A percentile compares a stretch with the other conserved stretches of the same genome.
Conservation (phyloP, 1,139 yeast species). For the Saccharomycopsis phalli region DNA sequence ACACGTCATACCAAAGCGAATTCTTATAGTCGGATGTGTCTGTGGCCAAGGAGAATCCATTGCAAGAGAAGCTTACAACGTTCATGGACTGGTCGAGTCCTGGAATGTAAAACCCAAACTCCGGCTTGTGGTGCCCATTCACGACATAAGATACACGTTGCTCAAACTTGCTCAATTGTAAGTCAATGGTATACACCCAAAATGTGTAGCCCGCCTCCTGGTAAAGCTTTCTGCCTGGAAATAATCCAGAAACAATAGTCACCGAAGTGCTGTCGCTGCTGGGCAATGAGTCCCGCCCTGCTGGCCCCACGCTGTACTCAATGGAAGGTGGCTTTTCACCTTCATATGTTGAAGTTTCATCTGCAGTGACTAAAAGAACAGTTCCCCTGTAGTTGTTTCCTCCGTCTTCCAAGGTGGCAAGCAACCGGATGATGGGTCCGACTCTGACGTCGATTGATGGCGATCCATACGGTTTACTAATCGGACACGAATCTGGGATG, state of each 20-base stretch:
- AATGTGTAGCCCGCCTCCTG: slow-evolving; percentile 45
- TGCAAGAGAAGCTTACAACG: slow-evolving; percentile 75
- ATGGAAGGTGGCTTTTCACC: slow-evolving; percentile 38
- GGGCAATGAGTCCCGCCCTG: slow-evolving; percentile 18
- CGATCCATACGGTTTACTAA: slow-evolving; percentile 11
- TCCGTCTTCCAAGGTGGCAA: slow-evolving; percentile 46
- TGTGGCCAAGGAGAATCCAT: slow-evolving; percentile 78
- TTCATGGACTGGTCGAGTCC: slow-evolving; percentile 58
- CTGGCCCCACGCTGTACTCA: slow-evolving; percentile 35
- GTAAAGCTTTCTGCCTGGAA: slow-evolving; percentile 37
- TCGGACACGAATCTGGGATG: slow-evolving; percentile 14
- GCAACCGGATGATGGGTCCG: slow-evolving; percentile 69
- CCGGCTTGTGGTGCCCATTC: slow-evolving; percentile 35
- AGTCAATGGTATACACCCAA: slow-evolving; percentile 51
- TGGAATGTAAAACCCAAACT: slow-evolving; percentile 34
- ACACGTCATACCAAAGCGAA: slow-evolving; percentile 78
- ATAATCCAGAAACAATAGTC: slow-evolving; percentile 32
- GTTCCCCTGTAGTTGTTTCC: slow-evolving; percentile 52
- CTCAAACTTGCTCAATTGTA: slow-evolving; percentile 39
- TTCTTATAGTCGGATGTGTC: slow-evolving; percentile 61
- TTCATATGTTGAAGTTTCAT: slow-evolving; percentile 31
- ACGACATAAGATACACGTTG: slow-evolving; percentile 55
- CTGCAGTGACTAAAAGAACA: slow-evolving; percentile 49
- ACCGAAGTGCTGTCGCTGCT: slow-evolving; percentile 16
- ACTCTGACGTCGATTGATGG: slow-evolving; percentile 21